Conservation (phyloP, 2,329 filamentous ascomycete genomes). For the Cladosporium phlei region DNA sequence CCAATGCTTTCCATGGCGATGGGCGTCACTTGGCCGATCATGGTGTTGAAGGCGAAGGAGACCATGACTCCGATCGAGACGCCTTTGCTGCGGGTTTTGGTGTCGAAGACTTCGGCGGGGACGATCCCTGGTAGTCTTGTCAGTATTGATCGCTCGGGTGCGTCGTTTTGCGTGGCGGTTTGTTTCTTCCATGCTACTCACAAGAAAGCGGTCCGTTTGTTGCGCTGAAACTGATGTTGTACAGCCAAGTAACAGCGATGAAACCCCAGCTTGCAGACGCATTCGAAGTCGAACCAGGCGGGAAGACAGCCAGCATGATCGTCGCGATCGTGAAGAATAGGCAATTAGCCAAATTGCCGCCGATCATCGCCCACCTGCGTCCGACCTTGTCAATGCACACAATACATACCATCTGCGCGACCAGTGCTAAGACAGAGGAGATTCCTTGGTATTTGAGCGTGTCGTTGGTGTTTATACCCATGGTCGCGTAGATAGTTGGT, state of each 20-base stretch:
- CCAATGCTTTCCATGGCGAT: slow-evolving; percentile 54
- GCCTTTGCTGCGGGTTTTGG: slow-evolving; percentile 67
- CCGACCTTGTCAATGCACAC: slow-evolving; percentile 65
- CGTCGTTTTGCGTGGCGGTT: too few relatives aligned
- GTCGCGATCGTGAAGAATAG: slow-evolving; percentile 67
- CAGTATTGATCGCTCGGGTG: too few relatives aligned
- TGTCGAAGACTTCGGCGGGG: slow-evolving; percentile 57
- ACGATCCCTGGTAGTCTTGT: slow-evolving; percentile 23
- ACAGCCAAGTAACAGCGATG: slow-evolving; percentile 72
- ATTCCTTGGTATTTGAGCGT: slow-evolving; percentile 73
- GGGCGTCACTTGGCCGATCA: slow-evolving; percentile 66
- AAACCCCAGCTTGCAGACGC: slow-evolving; percentile 62
- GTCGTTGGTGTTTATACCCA: slow-evolving; percentile 61
- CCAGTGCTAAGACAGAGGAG: slow-evolving; percentile 63
- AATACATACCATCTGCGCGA: slow-evolving; percentile 66
- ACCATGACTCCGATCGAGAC: slow-evolving; percentile 70
- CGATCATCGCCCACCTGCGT: slow-evolving; percentile 66
- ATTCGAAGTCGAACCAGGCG: slow-evolving; percentile 50
- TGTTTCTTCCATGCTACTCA: too few relatives aligned
- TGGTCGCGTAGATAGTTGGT: slow-evolving; percentile 54
- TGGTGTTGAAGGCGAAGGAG: slow-evolving; percentile 67
- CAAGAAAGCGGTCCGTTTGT: slow-evolving; percentile 65
- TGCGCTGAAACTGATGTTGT: slow-evolving; percentile 71
- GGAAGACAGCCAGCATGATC: slow-evolving; percentile 55
- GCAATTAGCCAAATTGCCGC: slow-evolving; percentile 66